A percentile compares a stretch with the other conserved stretches of the same genome.
These are phyloP conservation scores for Paraphaeosphaeria minitans DNA, from an alignment of 2,329 filamentous ascomycete genomes.

Conservation along the genomic window DNA sequence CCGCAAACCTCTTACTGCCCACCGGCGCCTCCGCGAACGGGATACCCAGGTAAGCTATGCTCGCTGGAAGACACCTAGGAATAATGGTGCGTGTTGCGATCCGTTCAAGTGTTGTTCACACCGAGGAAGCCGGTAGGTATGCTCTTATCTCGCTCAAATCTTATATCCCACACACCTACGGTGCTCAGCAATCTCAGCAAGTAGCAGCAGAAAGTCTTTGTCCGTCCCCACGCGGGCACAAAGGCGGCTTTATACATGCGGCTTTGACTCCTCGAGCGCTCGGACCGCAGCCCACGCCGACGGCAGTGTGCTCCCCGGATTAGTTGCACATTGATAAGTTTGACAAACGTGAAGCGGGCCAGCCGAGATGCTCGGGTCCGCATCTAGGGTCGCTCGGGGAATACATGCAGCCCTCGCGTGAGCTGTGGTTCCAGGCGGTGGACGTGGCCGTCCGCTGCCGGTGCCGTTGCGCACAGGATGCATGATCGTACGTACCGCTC, in stretches of 20 bases:
- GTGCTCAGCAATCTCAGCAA: not conserved
- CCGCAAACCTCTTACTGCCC: no score
- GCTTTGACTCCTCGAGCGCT: slow-evolving; percentile 15
- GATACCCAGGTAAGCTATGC: no score
- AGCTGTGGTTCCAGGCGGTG: slow-evolving; percentile 6
- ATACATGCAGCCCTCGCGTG: slow-evolving; percentile 13
- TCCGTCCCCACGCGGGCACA: not conserved
- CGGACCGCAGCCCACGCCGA: slow-evolving; percentile 20
- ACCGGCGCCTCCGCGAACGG: no score
- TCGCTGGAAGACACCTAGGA: not conserved
- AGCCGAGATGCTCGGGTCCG: slow-evolving; percentile 19
- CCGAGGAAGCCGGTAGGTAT: slow-evolving; percentile 1
- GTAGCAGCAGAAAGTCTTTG: slow-evolving; percentile 6
- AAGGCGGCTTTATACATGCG: slow-evolving; percentile 13
- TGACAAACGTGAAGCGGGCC: slow-evolving; percentile 25
- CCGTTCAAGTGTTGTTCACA: not conserved
- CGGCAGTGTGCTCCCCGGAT: slow-evolving; percentile 30
- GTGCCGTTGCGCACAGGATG: not conserved
- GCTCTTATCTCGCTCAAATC: not conserved
- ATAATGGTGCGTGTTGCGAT: not conserved
- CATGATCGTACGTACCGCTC: not conserved
- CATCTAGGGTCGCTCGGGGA: slow-evolving; percentile 8
- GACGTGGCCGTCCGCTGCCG: slow-evolving; percentile 7
- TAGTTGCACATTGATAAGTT: slow-evolving; percentile 35
- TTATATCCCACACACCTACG: slow-evolving; percentile 1